These are phyloP conservation scores for Fusarium nygamai DNA, from an alignment of 2,329 filamentous ascomycete species.

Conservation along the genomic window DNA sequence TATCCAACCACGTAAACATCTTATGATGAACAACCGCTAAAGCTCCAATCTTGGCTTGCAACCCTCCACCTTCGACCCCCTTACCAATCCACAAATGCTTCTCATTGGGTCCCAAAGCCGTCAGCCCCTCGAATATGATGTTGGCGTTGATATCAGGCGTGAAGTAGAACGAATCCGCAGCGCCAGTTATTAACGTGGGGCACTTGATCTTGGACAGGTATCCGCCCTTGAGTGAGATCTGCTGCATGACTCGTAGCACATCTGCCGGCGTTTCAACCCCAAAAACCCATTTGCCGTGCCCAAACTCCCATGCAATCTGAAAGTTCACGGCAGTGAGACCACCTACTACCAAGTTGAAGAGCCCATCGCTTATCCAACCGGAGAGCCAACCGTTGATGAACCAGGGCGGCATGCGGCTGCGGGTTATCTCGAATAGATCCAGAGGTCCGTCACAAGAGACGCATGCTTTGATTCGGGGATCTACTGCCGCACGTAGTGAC, in stretches of 20 bases:
- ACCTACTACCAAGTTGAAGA: slow-evolving; percentile 42
- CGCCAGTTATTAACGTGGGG: slow-evolving; percentile 44
- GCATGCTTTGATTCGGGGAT: slow-evolving; percentile 56
- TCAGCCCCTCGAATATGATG: slow-evolving; percentile 21
- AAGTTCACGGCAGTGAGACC: slow-evolving; percentile 35
- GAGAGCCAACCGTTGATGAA: slow-evolving; percentile 34
- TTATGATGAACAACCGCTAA: slow-evolving; percentile 30
- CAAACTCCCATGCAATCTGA: slow-evolving; percentile 46
- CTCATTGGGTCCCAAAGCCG: not conserved
- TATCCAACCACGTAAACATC: slow-evolving; percentile 37
- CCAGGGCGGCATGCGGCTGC: slow-evolving; percentile 36
- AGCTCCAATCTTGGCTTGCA: slow-evolving; percentile 42
- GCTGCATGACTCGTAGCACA: slow-evolving; percentile 39
- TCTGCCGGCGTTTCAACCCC: slow-evolving; percentile 41
- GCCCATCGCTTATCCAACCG: slow-evolving; percentile 38
- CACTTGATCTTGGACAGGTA: slow-evolving; percentile 39
- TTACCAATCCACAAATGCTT: slow-evolving; percentile 38
- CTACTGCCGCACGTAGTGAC: slow-evolving; percentile 54
- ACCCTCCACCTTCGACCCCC: slow-evolving; percentile 13
- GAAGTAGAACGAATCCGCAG: slow-evolving; percentile 33
- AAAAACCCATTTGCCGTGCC: slow-evolving; percentile 35
- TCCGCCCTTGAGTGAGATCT: slow-evolving; percentile 27
- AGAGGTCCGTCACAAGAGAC: slow-evolving; percentile 47
- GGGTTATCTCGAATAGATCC: slow-evolving; percentile 41
- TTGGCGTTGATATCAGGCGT: slow-evolving; percentile 17